Evolutionary conservation across 2,329 filamentous ascomycete species (phyloP), one percentile per base, ranked within the genome.

Genomic region (Colletotrichum camelliae): DNA sequence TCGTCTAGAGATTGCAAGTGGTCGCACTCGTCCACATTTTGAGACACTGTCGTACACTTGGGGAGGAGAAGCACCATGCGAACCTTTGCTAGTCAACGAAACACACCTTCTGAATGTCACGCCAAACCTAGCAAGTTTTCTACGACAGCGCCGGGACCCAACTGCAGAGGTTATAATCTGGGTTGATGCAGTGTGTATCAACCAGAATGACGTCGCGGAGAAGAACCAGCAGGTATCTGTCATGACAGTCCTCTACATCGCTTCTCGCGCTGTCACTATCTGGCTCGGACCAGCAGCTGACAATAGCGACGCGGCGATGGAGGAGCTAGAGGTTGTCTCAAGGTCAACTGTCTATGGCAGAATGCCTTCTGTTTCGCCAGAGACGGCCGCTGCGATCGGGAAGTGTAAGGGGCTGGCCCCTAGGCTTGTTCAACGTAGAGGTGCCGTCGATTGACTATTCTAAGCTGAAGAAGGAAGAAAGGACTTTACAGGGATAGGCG

Each of bases 31-130:
- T 64, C 61, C 61, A 10, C 18, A 24, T 4, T 68, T 37, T 75
- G 82, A 84, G 64, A 79, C 83, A 39, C 80, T 85, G 60, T 85
- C 83, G n/a, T 85, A 85, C 68, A 83, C 83, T 37, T 85, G 83
- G 83, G 83, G 83, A 35, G 77, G 77, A 9, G 78, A 78, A 35
- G 78, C 58, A 15, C 79, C 81, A 12, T 72, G 64, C 48, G 78
- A 77, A 8, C 33, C 33, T n/a, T 1, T 68, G 15, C 43, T 62
- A 10, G 39, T 67, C 33, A 18, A 60, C 18, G 43, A 67, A 16
- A 33, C 27, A 6, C 37, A 24, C 57, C 21, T 27, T 52, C 31
- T 73, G 7, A 21, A 37, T 8, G 64, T 62, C 27, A 67, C 64
- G n/a, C 52, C 70, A 15, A 67, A 67, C 18, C 31, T 73, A 21